Evolutionary conservation across 345 rosid genomes (phyloP), one percentile per base, ranked within the genome.

Genomic region (Excoecaria agallocha): DNA sequence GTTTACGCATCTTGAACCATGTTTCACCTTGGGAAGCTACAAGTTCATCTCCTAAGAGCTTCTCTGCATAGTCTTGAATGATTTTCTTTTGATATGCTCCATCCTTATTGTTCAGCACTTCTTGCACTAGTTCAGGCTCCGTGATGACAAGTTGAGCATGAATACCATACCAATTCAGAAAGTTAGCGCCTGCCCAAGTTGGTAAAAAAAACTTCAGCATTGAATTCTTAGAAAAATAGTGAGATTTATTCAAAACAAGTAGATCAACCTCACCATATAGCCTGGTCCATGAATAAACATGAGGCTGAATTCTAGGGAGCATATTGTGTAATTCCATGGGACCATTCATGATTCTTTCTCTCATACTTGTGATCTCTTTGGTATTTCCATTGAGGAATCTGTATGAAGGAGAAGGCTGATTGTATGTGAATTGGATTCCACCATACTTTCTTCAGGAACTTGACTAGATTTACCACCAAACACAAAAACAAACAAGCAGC

Each of bases 1-100:
- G 52, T 35, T 77, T 77, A 13, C 76, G 59, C 73, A 77, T 68
- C 69, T 72, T 77, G 2, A 17, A 58, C 80, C 80, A 77, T 50
- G 72, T 77, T 41, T 72, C 80, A 37, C 80, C 80, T 22, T 41
- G 30, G 2, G 76, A 37, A 2, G 68, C 13, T 3, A 67, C 30
- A 49, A 67, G 61, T 7, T 76, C 73, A 59, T 72, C 64, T 19
- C 76, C 80, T 2, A 72, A 25, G 0, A 72, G 56, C 51, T 66
- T 68, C 3, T 56, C 63, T 41, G 63, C 13, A 10, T 45, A 65
- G 17, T 19, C 12, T 30, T 45, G 45, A 8, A 41, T 41, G 8
- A 24, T 41, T 41, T 41, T 8, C 8, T 41, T n/a, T 41, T 41
- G 7, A 41, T 4, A 41, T 41, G 45, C 45, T 41, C 45, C 45